Evolutionary conservation across 345 rosid genomes (phyloP).

Genomic region (Syzygium oleosum): DNA sequence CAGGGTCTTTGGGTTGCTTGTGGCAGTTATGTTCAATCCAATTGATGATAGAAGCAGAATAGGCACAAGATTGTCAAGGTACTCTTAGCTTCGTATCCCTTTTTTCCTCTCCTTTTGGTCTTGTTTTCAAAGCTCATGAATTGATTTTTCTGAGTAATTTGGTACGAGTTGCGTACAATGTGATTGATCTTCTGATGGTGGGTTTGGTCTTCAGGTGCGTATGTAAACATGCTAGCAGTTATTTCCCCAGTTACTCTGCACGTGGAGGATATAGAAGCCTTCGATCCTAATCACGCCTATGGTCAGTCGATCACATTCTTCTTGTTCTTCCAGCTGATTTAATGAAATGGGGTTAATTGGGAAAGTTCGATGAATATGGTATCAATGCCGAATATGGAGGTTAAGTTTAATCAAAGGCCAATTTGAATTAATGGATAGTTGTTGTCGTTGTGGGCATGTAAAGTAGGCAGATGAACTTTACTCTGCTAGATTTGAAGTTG

Average conservation of each 20-base stretch:
- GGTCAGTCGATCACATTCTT: conserved; percentile 22
- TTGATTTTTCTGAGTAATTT: not conserved
- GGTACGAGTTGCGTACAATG: not conserved
- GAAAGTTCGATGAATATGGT: not conserved
- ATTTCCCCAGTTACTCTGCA: conserved; percentile 67
- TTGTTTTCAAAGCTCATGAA: not conserved
- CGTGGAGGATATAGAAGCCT: conserved; percentile 61
- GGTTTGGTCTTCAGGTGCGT: conserved; percentile 40
- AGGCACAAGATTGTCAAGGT: conserved; percentile 71
- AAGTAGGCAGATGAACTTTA: not conserved
- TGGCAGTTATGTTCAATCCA: conserved; percentile 53
- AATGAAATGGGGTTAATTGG: too few relatives aligned
- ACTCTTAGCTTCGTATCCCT: not conserved
- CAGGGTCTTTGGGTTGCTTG: conserved; percentile 53
- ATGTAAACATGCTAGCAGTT: conserved; percentile 57
- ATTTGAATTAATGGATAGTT: not conserved
- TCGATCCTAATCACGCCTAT: conserved; percentile 54
- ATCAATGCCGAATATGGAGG: not conserved
- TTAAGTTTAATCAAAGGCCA: not conserved
- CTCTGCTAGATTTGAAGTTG: not conserved
- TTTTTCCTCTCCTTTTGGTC: not conserved
- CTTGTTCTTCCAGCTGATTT: not conserved
- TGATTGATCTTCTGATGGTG: not conserved
- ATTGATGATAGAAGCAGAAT: conserved; percentile 36
- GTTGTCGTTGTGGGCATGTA: not conserved